Base-by-base conservation (phyloP, 768 basidiomycete species). In the Mrakia gelida region DNA sequence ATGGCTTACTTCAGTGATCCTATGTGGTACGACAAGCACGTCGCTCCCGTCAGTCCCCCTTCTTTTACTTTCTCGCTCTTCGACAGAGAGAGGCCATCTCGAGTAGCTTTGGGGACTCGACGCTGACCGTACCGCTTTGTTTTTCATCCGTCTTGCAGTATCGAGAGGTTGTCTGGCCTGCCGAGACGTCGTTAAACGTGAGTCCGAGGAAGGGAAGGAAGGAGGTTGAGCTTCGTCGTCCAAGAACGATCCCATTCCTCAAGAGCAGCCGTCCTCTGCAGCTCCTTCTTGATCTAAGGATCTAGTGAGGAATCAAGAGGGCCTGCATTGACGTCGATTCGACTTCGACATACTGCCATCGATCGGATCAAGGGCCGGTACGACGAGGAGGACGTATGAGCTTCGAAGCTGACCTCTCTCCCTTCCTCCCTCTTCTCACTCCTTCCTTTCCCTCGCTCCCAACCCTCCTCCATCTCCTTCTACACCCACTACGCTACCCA, bases 1-100 rank as follows among this genome's bases (percentile, higher is more conserved):
- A 70, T 70, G 67, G 67, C 67, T 8, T 70, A 70, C 67, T 70
- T 70, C 26, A 70, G 67, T 70, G 67, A 70, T n/a, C 67, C 67
- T 15, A 16, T 45, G 23, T 70, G 67, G 67, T 70, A 70, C 67
- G 41, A 70, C 18, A n/a, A 16, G 41, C 13, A 70, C 38, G 67
- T 70, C 67, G 67, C 67, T 16, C 67, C 67, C 0, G 67, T 70
- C 7, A 45, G 67, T 41, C n/a, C 67, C 65, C 18, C 32, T 34
- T 34, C 15, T 15, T 9, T 38, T 23, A 1, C 62, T 10, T 63
- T 63, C 62, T 16, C 26, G 2, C 62, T 38, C 26, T 38, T 67
- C 18, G 30, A 34, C 45, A 45, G 45, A 45, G 45, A 45, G 4
- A n/a, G 45, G 8, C 38, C 38, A 2, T 45, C 11, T 43, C 41